These are phyloP conservation scores for Pythium insidiosum DNA, from an alignment of 352 stramenopile species.

Conservation along the genomic window DNA sequence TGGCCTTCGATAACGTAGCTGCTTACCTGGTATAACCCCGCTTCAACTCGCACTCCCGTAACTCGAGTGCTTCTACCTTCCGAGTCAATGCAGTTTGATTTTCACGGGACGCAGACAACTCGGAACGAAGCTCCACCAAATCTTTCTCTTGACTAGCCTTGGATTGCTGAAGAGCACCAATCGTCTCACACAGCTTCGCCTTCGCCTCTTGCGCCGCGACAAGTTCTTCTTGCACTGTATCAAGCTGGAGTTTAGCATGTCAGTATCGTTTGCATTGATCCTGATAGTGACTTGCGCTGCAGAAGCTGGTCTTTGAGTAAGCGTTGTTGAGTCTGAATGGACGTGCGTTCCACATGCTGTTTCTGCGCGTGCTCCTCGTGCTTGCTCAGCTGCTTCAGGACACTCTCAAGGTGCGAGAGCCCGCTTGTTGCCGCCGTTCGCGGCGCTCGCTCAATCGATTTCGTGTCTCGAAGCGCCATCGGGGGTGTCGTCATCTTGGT, in stretches of 20 bases:
- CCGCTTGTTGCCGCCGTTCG: conserved; percentile 5
- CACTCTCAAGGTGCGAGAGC: conserved; percentile 30
- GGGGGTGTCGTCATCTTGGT: too few relatives aligned
- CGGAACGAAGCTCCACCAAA: conserved; percentile 28
- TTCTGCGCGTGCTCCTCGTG: conserved; percentile 36
- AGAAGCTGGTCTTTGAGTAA: conserved; percentile 48
- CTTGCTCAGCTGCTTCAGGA: conserved; percentile 42
- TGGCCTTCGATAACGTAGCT: background rate
- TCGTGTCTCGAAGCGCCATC: too few relatives aligned
- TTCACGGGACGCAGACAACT: conserved; percentile 39
- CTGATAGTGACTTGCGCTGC: conserved; percentile 21
- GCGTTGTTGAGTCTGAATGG: conserved; percentile 33
- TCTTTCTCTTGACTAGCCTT: conserved; percentile 36
- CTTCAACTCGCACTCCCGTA: conserved; percentile 29
- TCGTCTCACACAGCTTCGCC: conserved; percentile 43
- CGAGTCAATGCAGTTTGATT: conserved; percentile 29
- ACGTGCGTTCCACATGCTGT: conserved; percentile 35
- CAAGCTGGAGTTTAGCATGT: too few relatives aligned
- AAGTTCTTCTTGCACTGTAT: conserved; percentile 52
- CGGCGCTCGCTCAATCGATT: too few relatives aligned
- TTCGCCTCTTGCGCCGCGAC: conserved; percentile 29
- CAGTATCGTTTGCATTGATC: too few relatives aligned
- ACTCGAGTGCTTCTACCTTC: conserved; percentile 36
- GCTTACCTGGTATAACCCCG: conserved; percentile 46
- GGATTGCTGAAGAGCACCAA: conserved; percentile 41